phyloP scores from a whole-genome alignment of 371 early-diverging fungal species.

The Dichotomocladium elegans region DNA sequence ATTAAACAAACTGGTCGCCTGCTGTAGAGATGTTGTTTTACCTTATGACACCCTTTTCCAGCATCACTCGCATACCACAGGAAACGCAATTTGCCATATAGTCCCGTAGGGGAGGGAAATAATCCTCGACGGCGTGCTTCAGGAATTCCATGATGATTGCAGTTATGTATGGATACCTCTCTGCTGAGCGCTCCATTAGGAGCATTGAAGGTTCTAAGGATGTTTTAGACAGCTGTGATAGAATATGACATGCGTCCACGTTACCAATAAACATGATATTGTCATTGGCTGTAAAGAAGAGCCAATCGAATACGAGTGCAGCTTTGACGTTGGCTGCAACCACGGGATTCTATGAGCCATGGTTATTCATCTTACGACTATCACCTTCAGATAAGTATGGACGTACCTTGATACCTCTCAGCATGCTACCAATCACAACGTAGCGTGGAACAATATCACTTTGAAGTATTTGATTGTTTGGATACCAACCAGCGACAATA shows the following conservation, averaged over 20 bases:
- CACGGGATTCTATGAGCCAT: constrained; percentile 31
- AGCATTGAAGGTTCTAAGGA: constrained; percentile 67
- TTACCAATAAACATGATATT: constrained; percentile 78
- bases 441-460: constrained; percentile 77
- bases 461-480: constrained; percentile 70
- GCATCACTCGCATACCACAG: constrained; percentile 52
- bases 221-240: too few relatives aligned
- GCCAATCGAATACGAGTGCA: constrained; percentile 76
- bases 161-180: constrained; percentile 64
- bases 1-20: not conserved
- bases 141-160: constrained; percentile 64
- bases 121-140: constrained; percentile 53
- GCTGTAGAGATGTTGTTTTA: constrained; percentile 7
- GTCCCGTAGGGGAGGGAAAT: constrained; percentile 49
- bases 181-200: constrained; percentile 67
- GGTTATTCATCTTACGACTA: too few relatives aligned
- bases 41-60: constrained; percentile 65
- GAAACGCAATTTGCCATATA: constrained; percentile 49
- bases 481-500: constrained; percentile 75
- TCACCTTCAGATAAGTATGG: not conserved
- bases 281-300: constrained; percentile 66
- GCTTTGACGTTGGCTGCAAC: constrained; percentile 66
- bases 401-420: constrained; percentile 57
- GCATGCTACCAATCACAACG: constrained; percentile 62
- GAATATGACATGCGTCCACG: not conserved